Conservation (phyloP, 164 flowering plant genomes). For the Vitis rupestris region DNA sequence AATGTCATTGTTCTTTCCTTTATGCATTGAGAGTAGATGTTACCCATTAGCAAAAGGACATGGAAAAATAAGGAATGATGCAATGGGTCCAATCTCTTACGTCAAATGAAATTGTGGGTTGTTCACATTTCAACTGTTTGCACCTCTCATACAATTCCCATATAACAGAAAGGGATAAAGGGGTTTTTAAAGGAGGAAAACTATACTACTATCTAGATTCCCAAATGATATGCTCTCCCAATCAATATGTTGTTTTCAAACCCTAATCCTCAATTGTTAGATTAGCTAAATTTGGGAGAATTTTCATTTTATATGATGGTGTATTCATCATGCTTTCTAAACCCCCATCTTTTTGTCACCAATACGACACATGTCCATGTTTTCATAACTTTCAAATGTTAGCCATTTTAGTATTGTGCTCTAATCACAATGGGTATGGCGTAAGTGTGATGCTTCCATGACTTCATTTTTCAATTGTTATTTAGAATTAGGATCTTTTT, state of each 20-base stretch:
- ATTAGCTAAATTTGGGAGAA: not conserved
- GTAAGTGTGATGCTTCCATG: too few relatives aligned
- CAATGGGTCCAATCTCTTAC: not conserved
- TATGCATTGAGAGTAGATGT: too few relatives aligned
- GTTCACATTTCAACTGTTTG: conserved; percentile 7
- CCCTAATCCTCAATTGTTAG: not conserved
- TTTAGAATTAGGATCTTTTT: too few relatives aligned
- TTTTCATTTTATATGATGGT: not conserved
- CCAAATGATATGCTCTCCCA: not conserved
- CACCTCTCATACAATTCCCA: not conserved
- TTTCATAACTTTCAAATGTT: not conserved
- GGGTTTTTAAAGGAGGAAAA: not conserved
- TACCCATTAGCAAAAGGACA: not conserved
- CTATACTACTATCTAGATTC: too few relatives aligned
- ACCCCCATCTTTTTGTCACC: not conserved
- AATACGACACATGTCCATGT: too few relatives aligned
- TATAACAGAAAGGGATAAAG: not conserved
- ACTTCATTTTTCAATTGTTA: too few relatives aligned
- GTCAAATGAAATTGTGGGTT: not conserved
- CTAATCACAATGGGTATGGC: too few relatives aligned
- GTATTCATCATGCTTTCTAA: not conserved
- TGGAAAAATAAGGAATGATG: not conserved
- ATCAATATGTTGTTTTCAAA: not conserved
- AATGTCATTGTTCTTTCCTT: not conserved
- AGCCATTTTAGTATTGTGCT: too few relatives aligned